phyloP scores from a whole-genome alignment of 2,329 filamentous ascomycete genomes.

The Gremmenia infestans region DNA sequence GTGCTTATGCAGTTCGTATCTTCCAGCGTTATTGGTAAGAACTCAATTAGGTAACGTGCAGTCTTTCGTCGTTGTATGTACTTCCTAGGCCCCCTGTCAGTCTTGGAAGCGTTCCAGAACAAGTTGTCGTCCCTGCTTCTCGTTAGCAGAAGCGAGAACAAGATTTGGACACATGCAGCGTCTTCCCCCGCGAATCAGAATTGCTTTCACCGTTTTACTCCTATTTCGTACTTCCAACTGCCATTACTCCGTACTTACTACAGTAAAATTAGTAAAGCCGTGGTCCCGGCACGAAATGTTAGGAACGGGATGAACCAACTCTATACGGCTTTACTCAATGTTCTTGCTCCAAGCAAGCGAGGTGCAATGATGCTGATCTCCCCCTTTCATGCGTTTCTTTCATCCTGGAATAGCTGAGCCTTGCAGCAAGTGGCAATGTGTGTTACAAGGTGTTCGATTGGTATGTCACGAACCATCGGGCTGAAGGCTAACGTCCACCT shows the following conservation, averaged over 20 bases:
- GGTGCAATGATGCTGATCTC: constrained; percentile 12
- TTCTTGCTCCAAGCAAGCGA: constrained; percentile 10
- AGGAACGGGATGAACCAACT: constrained; percentile 1
- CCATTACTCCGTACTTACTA: neutral
- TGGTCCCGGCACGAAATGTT: neutral
- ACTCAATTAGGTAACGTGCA: too few species aligned
- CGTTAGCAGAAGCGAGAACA: neutral
- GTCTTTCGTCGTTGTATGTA: too few species aligned
- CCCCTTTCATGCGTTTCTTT: constrained; percentile 1
- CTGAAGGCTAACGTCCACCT: neutral
- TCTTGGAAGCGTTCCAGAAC: too few species aligned
- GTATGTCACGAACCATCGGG: constrained; percentile 14
- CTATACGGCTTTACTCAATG: constrained; percentile 2
- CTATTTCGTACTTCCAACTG: too few species aligned
- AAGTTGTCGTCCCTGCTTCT: neutral
- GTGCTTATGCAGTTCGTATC: too few species aligned
- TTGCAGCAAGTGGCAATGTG: constrained; percentile 10
- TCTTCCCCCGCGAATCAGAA: neutral
- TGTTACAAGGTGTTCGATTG: constrained; percentile 5
- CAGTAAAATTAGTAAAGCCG: too few species aligned
- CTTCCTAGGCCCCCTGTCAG: too few species aligned
- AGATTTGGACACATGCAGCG: neutral
- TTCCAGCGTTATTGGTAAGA: too few species aligned
- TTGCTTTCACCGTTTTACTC: neutral
- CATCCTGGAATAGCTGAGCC: constrained; percentile 17